These are phyloP conservation scores for Lolium perenne DNA, from an alignment of 176 grass and related monocot species.

Conservation along the genomic window DNA sequence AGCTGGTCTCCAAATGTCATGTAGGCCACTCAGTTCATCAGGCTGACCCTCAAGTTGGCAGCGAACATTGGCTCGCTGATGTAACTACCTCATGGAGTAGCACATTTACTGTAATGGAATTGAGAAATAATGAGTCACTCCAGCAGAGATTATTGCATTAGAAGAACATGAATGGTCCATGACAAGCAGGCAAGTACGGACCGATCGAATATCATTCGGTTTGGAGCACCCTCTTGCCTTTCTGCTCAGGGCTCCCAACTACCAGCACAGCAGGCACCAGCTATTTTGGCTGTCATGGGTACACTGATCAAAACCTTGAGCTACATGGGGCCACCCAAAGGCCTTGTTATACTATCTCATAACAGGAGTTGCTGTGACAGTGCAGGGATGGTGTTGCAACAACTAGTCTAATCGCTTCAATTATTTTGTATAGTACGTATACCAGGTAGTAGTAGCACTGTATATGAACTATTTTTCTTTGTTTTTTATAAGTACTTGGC, in stretches of 20 bases:
- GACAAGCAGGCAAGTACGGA: neutral
- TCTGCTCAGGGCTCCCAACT: neutral
- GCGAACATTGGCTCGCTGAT: neutral
- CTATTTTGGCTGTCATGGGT: neutral
- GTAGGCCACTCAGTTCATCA: neutral
- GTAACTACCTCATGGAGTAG: too few species aligned
- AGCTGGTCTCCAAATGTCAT: neutral
- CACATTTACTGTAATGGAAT: too few species aligned
- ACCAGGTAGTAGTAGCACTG: neutral
- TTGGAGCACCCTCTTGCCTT: constrained; percentile 7
- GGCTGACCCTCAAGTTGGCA: neutral
- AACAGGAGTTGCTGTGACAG: neutral
- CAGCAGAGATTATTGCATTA: neutral
- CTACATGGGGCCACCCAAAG: neutral
- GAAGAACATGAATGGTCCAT: neutral
- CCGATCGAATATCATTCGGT: neutral
- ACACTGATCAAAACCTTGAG: neutral
- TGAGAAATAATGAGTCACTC: neutral
- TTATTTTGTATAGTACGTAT: neutral
- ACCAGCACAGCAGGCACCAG: constrained; percentile 11
- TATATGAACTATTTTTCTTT: neutral
- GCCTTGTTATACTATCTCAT: neutral
- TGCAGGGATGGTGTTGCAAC: neutral
- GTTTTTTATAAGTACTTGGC: neutral
- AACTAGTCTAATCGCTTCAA: neutral